phyloP scores from a whole-genome alignment of 805 yeast species.

The Hanseniaspora mollemarum region DNA sequence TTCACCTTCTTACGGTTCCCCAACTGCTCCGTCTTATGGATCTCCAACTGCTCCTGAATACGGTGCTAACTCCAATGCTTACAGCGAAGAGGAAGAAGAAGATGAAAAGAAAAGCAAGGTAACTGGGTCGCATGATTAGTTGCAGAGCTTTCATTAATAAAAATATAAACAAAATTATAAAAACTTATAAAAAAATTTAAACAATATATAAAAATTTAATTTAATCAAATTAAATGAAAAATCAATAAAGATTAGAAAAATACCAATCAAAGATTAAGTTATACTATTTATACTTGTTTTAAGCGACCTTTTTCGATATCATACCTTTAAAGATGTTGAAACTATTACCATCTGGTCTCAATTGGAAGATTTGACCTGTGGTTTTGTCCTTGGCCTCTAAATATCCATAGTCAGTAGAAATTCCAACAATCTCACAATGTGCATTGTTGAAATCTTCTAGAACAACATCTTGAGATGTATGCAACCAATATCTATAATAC shows the following conservation, averaged over 20 bases:
- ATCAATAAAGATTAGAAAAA: too few relatives aligned
- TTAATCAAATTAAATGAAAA: too few relatives aligned
- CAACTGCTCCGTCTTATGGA: conserved; percentile 33
- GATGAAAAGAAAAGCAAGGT: conserved; percentile 17
- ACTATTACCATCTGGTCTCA: conserved; percentile 96
- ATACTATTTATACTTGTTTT: background rate
- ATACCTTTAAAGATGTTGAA: conserved; percentile 90
- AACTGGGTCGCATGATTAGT: background rate
- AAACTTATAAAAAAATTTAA: background rate
- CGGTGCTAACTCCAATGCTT: conserved; percentile 51
- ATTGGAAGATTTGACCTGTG: conserved; percentile 48
- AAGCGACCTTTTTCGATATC: conserved; percentile 45
- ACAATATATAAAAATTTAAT: too few relatives aligned
- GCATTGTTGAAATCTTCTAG: conserved; percentile 43
- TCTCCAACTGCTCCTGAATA: conserved; percentile 35
- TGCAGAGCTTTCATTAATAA: background rate
- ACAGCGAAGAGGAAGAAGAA: conserved; percentile 20
- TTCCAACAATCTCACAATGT: conserved; percentile 63
- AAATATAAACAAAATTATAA: background rate
- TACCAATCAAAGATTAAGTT: too few relatives aligned
- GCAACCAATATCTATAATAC: conserved; percentile 83
- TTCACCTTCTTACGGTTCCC: conserved; percentile 36
- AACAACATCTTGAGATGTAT: conserved; percentile 59
- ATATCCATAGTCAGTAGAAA: conserved; percentile 75
- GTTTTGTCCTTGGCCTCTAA: conserved; percentile 50